Evolutionary conservation across 768 basidiomycete genomes (phyloP), one percentile per base, ranked within the genome.

Genomic region (Hericium erinaceus): DNA sequence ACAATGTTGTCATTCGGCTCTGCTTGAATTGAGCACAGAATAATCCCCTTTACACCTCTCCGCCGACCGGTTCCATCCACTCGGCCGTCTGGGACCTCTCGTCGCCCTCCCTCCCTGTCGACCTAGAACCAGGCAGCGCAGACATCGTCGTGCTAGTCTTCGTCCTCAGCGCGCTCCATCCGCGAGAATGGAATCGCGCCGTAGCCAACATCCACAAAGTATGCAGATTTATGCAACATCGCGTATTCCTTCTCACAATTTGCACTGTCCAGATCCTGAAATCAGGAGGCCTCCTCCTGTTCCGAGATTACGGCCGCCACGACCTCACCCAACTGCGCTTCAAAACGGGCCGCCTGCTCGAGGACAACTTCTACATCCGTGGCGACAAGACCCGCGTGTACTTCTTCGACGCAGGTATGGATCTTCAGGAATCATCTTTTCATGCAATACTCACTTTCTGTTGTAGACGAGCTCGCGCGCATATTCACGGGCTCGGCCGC

Each of bases 301-400:
- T 98, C 58, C 85, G 97, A 11, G 97, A 99, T 70, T 99, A 98
- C 66, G 97, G 95, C 2, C 82, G 95, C 24, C 80, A 98, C 66
- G 95, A 99, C 67, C 81, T 99, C 48, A 91, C 97, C 1, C 95
- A 98, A 69, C 75, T 99, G 48, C 80, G 97, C 10, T 97, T 99
- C 77, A 97, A 92, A 70, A 78, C 79, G 6, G 84, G 87, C 1
- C 79, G 97, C 11, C 79, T 98, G 56, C 80, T 98, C 11, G 89
- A 92, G 46, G 92, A 95, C 50, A 95, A 97, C 68, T 86, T 99
- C 62, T 99, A 99, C 66, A 88, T 97, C 54, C 82, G 97, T 39
- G 97, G 97, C 0, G 97, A 99, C 73, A 95, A 92, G 65, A 98
- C 97, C 0, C 78, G 97, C 40, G 97, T 99, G 0, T 98, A 98